Percentiles rank a stretch among this genome's conserved stretches.
phyloP scores from a whole-genome alignment of 2,329 filamentous ascomycete species.

The Scorias spongiosa region DNA sequence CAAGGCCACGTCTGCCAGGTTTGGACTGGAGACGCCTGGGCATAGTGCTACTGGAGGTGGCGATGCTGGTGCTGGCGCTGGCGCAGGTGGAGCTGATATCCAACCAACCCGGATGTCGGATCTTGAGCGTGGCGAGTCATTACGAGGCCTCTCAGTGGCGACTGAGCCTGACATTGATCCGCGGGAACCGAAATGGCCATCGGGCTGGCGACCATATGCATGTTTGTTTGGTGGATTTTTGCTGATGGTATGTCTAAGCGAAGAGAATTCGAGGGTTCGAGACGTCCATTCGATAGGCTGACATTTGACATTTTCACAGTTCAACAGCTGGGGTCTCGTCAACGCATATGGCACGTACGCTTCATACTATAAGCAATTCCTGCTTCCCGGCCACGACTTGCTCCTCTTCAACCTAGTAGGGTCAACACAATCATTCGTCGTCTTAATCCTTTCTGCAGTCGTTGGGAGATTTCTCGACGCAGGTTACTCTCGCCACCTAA shows the following conservation, averaged over 20 bases:
- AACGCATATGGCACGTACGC: constrained; percentile 36
- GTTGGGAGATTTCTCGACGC: constrained; percentile 36
- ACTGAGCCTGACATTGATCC: background rate
- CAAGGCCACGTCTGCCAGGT: background rate
- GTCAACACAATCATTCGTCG: constrained; percentile 31
- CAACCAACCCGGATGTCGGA: background rate
- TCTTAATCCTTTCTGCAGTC: constrained; percentile 29
- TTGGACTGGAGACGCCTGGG: too few relatives aligned
- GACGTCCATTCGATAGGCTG: background rate
- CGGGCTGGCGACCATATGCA: constrained; percentile 28
- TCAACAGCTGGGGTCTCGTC: constrained; percentile 33
- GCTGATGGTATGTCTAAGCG: constrained; percentile 23
- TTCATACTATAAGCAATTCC: constrained; percentile 32
- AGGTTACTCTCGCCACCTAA: constrained; percentile 25
- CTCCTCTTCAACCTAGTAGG: constrained; percentile 33
- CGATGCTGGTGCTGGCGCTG: too few relatives aligned
- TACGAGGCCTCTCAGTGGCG: background rate
- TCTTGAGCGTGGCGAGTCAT: background rate
- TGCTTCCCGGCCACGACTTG: constrained; percentile 26
- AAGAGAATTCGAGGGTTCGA: background rate
- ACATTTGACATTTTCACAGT: constrained; percentile 6
- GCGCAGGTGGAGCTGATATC: background rate
- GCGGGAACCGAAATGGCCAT: constrained; percentile 28
- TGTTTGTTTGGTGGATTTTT: constrained; percentile 33
- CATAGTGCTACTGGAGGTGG: too few relatives aligned